Evolutionary conservation across 1,284 basidiomycete genomes (phyloP).

Genomic region (Cutaneotrichosporon curvatum): DNA sequence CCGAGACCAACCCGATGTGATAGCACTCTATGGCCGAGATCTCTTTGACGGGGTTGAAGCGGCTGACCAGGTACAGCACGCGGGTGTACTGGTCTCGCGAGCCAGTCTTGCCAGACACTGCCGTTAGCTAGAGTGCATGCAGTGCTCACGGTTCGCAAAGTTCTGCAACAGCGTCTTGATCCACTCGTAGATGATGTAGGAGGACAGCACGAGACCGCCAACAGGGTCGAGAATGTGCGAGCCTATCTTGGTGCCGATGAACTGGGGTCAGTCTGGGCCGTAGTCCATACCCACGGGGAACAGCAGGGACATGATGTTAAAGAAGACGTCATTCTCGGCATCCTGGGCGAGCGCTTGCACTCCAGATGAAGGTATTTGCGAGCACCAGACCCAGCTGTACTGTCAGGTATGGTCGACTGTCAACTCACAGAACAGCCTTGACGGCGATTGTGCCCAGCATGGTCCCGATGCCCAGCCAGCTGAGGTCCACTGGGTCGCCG

Average conservation of each 20-base stretch:
- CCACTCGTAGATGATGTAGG: slow-evolving; percentile 49
- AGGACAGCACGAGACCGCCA: slow-evolving; percentile 48
- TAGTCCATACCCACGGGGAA: slow-evolving; percentile 47
- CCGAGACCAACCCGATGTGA: slow-evolving; percentile 39
- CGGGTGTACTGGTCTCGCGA: slow-evolving; percentile 37
- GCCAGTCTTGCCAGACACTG: slow-evolving; percentile 38
- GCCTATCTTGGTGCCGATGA: slow-evolving; percentile 34
- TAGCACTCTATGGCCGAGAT: slow-evolving; percentile 45
- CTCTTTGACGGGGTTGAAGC: slow-evolving; percentile 45
- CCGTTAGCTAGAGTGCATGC: background rate
- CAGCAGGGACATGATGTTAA: slow-evolving; percentile 53
- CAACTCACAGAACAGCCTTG: slow-evolving; percentile 48
- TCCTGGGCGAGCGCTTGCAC: slow-evolving; percentile 48
- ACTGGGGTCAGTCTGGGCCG: slow-evolving; percentile 15
- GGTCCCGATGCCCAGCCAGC: slow-evolving; percentile 41
- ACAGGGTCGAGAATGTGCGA: slow-evolving; percentile 48
- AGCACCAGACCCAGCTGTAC: slow-evolving; percentile 45
- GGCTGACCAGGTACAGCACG: slow-evolving; percentile 49
- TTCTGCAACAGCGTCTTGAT: slow-evolving; percentile 47
- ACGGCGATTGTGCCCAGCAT: slow-evolving; percentile 54
- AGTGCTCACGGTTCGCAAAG: slow-evolving; percentile 42
- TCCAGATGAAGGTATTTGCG: slow-evolving; percentile 41
- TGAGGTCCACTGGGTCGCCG: slow-evolving; percentile 35
- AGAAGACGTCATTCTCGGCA: slow-evolving; percentile 52
- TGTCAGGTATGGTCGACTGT: background rate